Base-by-base conservation (phyloP, 1,284 basidiomycete genomes). In the Ustilago crameri region DNA sequence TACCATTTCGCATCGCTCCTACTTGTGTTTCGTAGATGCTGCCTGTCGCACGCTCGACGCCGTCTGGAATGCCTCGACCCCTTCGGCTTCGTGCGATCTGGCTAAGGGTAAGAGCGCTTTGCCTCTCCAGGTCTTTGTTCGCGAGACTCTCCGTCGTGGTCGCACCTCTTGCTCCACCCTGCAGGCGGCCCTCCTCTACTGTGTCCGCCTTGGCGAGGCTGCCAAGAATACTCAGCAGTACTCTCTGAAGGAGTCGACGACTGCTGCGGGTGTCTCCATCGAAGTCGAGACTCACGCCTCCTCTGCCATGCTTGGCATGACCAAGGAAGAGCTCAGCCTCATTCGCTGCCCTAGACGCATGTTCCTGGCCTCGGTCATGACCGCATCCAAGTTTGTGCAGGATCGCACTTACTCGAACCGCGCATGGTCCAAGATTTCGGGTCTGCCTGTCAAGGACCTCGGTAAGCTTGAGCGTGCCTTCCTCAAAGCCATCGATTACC, bases 301-400 rank as follows among this genome's bases (percentile, higher is more conserved):
- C 20, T 72, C 68, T 22, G 66, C 65, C 12, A 24, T 68, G 45
- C 52, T 65, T 18, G 60, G 59, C 47, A 59, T 73, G 57, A 59
- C 50, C 43, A 60, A 62, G 47, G 60, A 68, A 35, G 65, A 73
- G 56, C 53, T 58, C 9, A 43, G 57, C 34, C 46, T 71, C 20
- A 40, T 61, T 22, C 61, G 68, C 9, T 95, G 93, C 80, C 92
- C 93, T 2, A 88, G 93, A 18, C 88, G 93, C 40, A 89, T 93
- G 2, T 95, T 96, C 84, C 86, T 96, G 9, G 93, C 93, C 0
- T 89, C 92, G 0, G 86, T 96, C 35, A 93, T 96, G 66, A 86
- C 93, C 43, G 93, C 93, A 0, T 91, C 91, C 26, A 96, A 97
- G 82, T 95, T 95, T 83, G 88, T 91, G 59, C 93, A 95, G 85